Percentiles rank a stretch among this genome's conserved stretches.
These are phyloP conservation scores for Catunica adiposa DNA, from an alignment of 2,329 filamentous ascomycete genomes.

Conservation along the genomic window DNA sequence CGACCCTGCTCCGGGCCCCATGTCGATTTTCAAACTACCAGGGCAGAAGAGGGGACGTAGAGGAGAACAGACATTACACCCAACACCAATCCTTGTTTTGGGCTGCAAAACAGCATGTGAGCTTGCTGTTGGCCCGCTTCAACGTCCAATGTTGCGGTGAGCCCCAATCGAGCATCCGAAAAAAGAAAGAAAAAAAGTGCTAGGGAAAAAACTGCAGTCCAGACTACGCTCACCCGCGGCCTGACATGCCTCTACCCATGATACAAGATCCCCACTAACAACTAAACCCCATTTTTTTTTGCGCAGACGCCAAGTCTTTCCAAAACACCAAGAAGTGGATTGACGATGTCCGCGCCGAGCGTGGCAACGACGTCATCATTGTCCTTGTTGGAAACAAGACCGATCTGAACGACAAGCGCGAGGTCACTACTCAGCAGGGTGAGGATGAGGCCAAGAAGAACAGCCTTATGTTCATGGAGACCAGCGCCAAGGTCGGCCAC, in stretches of 20 bases:
- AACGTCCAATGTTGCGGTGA: slow-evolving; percentile 3
- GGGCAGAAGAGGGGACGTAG: background rate
- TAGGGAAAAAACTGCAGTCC: slow-evolving; percentile 3
- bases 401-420: slow-evolving; percentile 92
- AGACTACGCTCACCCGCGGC: background rate
- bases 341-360: slow-evolving; percentile 88
- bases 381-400: slow-evolving; percentile 98
- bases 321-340: slow-evolving; percentile 99
- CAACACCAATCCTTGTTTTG: background rate
- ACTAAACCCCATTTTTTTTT: background rate
- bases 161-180: background rate
- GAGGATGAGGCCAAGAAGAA: slow-evolving; percentile 98
- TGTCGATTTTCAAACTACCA: background rate
- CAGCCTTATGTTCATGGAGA: slow-evolving; percentile 97
- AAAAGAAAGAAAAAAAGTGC: background rate
- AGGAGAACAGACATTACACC: background rate
- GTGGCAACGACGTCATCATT: slow-evolving; percentile 97
- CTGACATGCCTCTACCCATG: background rate
- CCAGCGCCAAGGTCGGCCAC: slow-evolving; percentile 90
- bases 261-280: slow-evolving; percentile 4
- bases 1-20: slow-evolving; percentile 4
- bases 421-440: slow-evolving; percentile 89
- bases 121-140: background rate
- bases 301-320: slow-evolving; percentile 75
- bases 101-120: background rate